Base-by-base conservation (phyloP, 495 filamentous ascomycete genomes). In the Wilcoxina mikolae region DNA sequence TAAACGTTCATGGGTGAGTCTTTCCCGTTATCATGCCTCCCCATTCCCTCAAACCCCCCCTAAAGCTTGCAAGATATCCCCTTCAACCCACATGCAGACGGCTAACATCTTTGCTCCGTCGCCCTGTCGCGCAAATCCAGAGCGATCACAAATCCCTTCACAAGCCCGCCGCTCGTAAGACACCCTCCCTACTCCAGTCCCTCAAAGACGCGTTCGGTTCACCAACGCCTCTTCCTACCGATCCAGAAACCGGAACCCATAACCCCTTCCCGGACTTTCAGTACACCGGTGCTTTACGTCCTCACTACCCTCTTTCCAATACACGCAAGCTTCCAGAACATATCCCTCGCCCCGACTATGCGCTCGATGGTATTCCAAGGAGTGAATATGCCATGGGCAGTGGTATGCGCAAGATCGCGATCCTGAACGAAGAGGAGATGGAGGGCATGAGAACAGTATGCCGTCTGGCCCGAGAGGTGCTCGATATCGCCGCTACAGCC, bases 381-480 rank as follows among this genome's bases (percentile, higher is more conserved):
- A 84, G 82, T 58, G 86, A 91, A 66, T 77, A 81, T 59, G 76
- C 78, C n/a, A 77, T 84, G 23, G 59, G 65, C 11, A 74, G 77
- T 42, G 73, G 77, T 39, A 70, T 75, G 51, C 83, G 84, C 60
- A 95, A 87, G 67, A 82, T 95, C 64, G 78, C 78, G 42, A 81
- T 94, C 45, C 69, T 96, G 51, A 82, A 87, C 58, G 78, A 81
- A 50, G 76, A 85, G 68, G 79, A 82, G 53, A 84, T 87, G 61
- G 78, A 83, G 55, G 87, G 75, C 17, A 96, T 99, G 91, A 79
- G 93, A 58, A 94, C 85, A 60, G 93, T 95, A 5, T 96, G 91
- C 68, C 77, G 80, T 44, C 63, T 96, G 49, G 85, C 85, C 4
- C 74, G 91, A 67, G 91, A 99, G 67, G 91, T 99, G 0, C 69